Percentiles rank a stretch among this genome's conserved stretches.
These are phyloP conservation scores for Aspergillus flavus DNA, from an alignment of 2,329 filamentous ascomycete genomes.

Conservation along the genomic window DNA sequence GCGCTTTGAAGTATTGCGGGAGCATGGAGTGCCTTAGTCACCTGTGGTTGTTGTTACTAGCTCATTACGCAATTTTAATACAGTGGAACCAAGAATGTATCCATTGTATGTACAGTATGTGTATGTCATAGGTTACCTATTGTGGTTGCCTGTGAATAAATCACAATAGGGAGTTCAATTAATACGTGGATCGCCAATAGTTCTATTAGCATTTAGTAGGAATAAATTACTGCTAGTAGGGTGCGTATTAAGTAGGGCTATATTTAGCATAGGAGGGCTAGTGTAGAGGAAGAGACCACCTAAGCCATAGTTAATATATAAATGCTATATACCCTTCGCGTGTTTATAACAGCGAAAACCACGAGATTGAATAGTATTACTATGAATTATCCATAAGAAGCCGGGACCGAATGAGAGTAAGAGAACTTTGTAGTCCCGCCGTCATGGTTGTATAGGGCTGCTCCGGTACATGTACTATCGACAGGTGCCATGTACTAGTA, in stretches of 20 bases:
- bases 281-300: no score
- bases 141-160: neutral
- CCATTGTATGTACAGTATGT: neutral
- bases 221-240: neutral
- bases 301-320: no score
- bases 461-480: no score
- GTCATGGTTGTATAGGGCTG: no score
- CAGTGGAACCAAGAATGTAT: conserved; percentile 1
- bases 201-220: neutral
- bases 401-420: no score
- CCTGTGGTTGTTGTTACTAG: neutral
- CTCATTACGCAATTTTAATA: neutral
- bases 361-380: no score
- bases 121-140: neutral
- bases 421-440: no score
- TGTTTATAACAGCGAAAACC: no score
- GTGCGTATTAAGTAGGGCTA: neutral
- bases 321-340: no score
- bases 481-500: no score
- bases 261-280: neutral
- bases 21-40: neutral
- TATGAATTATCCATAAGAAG: no score
- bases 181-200: neutral
- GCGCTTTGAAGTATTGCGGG: neutral
- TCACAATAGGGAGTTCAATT: neutral